Evolutionary conservation across 1,139 yeast genomes (phyloP).

Genomic region (Geotrichum reessii): DNA sequence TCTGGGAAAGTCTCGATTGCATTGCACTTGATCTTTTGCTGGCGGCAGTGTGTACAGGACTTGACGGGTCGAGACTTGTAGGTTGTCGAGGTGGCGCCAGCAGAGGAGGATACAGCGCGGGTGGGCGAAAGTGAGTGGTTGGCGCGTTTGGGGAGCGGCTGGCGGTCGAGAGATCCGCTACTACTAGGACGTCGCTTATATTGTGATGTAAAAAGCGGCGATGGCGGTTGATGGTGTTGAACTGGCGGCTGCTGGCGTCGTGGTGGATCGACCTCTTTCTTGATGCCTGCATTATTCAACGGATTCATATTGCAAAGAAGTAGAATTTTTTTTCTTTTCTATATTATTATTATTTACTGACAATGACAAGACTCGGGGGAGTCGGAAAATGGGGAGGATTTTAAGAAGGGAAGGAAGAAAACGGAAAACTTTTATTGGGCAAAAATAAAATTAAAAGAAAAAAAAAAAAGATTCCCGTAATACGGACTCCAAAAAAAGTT

Average conservation of each 20-base stretch:
- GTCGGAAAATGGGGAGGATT: background rate
- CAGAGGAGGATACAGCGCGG: background rate
- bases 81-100: background rate
- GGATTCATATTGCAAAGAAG: background rate
- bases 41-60: conserved; percentile 90
- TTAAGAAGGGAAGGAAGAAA: background rate
- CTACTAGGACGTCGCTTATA: background rate
- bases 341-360: background rate
- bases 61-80: conserved; percentile 60
- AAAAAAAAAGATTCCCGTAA: background rate
- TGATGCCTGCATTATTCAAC: background rate
- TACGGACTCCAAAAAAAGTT: background rate
- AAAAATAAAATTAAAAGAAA: background rate
- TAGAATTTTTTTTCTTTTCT: too few species aligned
- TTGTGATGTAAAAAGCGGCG: background rate
- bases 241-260: background rate
- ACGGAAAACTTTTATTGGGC: background rate
- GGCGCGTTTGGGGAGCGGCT: background rate
- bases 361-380: background rate
- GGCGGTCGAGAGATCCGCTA: background rate
- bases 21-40: conserved; percentile 89
- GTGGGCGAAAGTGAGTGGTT: background rate
- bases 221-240: background rate
- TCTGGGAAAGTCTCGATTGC: conserved; percentile 79
- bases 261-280: background rate